Percentiles rank a stretch among this genome's conserved stretches.
phyloP scores from a whole-genome alignment of 257 asterid genomes.

The Marsdenia floribunda region DNA sequence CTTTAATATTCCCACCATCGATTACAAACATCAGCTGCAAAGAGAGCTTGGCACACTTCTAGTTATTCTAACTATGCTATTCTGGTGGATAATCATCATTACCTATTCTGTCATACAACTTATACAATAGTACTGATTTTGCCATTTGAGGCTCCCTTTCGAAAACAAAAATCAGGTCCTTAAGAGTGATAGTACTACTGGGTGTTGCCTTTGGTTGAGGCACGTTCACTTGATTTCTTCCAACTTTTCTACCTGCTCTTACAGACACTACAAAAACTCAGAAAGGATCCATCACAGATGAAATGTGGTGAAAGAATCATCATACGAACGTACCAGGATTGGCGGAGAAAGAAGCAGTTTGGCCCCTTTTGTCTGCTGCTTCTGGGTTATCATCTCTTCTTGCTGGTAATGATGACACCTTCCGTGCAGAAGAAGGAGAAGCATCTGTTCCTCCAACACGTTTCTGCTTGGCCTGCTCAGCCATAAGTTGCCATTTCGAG shows the following conservation, averaged over 20 bases:
- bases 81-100: slow-evolving; percentile 32
- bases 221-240: slow-evolving; percentile 49
- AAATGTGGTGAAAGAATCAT: neutral
- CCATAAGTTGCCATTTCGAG: slow-evolving; percentile 91
- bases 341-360: slow-evolving; percentile 37
- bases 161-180: slow-evolving; percentile 73
- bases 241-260: slow-evolving; percentile 52
- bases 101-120: slow-evolving; percentile 47
- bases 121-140: slow-evolving; percentile 56
- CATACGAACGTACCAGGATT: slow-evolving; percentile 42
- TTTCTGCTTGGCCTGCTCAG: slow-evolving; percentile 80
- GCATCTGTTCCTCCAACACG: slow-evolving; percentile 67
- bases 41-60: too few species aligned
- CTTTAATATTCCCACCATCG: too few species aligned
- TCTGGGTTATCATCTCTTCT: slow-evolving; percentile 53
- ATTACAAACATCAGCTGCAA: too few species aligned
- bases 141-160: slow-evolving; percentile 97
- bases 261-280: neutral
- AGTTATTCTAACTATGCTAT: slow-evolving; percentile 7
- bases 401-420: slow-evolving; percentile 26
- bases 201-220: slow-evolving; percentile 45
- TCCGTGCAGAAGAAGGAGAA: slow-evolving; percentile 31
- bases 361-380: slow-evolving; percentile 59
- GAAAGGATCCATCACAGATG: neutral
- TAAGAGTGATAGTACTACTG: slow-evolving; percentile 41